A percentile compares a stretch with the other conserved stretches of the same genome.
Conservation (phyloP, 805 yeast genomes). For the Priceomyces haplophilus region DNA sequence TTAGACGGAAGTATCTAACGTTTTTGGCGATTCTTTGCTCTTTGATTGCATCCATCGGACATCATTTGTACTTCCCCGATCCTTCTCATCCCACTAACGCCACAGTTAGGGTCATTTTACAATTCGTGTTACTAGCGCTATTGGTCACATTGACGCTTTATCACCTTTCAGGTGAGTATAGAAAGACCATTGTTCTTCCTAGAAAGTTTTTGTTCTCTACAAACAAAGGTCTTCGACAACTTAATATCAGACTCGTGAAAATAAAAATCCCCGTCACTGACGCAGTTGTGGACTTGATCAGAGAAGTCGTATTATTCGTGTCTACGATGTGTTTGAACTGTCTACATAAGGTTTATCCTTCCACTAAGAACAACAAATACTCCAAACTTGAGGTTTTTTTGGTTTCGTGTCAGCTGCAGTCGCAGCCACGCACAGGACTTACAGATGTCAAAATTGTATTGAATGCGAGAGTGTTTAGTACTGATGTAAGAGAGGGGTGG, state of each 20-base stretch:
- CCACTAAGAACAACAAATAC: constrained; percentile 25
- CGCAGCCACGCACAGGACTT: constrained; percentile 64
- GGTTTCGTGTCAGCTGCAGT: constrained; percentile 40
- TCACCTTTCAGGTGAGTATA: constrained; percentile 86
- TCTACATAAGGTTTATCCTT: constrained; percentile 36
- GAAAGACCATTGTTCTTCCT: constrained; percentile 78
- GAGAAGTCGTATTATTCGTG: constrained; percentile 34
- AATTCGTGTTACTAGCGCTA: constrained; percentile 59
- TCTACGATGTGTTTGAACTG: constrained; percentile 27
- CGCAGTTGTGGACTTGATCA: constrained; percentile 29
- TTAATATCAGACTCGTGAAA: constrained; percentile 74
- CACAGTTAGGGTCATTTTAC: constrained; percentile 38
- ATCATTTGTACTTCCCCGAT: constrained; percentile 34
- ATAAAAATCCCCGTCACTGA: constrained; percentile 41
- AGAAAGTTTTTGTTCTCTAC: constrained; percentile 76
- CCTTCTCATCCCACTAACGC: constrained; percentile 19
- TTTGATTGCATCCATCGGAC: constrained; percentile 38
- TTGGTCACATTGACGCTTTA: constrained; percentile 70
- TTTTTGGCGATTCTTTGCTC: constrained; percentile 45
- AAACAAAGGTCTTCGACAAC: constrained; percentile 82
- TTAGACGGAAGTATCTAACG: constrained; percentile 60
- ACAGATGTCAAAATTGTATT: constrained; percentile 77
- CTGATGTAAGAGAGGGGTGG: constrained; percentile 90
- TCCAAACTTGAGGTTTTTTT: constrained; percentile 39
- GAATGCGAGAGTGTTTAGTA: constrained; percentile 75